phyloP scores from a whole-genome alignment of 352 stramenopile species.

The Globisporangium viniferum region DNA sequence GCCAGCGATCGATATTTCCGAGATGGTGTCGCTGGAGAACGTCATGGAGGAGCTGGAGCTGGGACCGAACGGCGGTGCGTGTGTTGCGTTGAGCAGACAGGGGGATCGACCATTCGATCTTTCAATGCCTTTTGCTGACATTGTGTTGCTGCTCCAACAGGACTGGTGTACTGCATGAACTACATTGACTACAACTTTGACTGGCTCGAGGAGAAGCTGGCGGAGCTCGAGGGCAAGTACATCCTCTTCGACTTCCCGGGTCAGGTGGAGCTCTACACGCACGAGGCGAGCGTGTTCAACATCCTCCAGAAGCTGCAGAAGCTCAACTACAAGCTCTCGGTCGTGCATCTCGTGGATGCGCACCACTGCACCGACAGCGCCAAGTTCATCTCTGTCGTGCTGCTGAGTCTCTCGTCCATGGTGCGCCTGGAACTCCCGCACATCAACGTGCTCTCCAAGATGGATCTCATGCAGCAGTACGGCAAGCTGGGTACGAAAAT shows the following conservation, averaged over 20 bases:
- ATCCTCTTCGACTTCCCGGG: constrained; percentile 99
- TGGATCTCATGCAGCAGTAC: constrained; percentile 95
- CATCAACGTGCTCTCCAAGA: constrained; percentile 99
- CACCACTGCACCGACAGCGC: constrained; percentile 92
- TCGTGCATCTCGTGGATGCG: constrained; percentile 95
- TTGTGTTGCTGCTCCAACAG: constrained; percentile 20
- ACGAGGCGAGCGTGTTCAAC: constrained; percentile 95
- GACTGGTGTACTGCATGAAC: constrained; percentile 99
- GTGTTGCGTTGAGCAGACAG: background rate
- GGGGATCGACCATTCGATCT: background rate
- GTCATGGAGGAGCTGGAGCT: constrained; percentile 94
- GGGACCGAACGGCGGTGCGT: constrained; percentile 93
- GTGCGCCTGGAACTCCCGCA: constrained; percentile 96
- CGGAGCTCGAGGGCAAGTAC: constrained; percentile 88
- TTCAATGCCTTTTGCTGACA: background rate
- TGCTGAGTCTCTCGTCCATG: constrained; percentile 98
- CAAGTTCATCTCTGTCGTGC: constrained; percentile 97
- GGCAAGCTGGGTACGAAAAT: constrained; percentile 58
- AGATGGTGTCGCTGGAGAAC: constrained; percentile 96
- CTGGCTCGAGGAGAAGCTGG: constrained; percentile 95
- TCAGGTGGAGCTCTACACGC: constrained; percentile 99
- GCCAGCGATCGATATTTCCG: constrained; percentile 90
- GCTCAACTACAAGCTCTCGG: constrained; percentile 84
- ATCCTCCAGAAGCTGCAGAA: constrained; percentile 94
- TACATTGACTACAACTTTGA: constrained; percentile 98